A percentile compares a stretch with the other conserved stretches of the same genome.
Conservation (phyloP, 768 basidiomycete species). For the Tulasnella sp. region DNA sequence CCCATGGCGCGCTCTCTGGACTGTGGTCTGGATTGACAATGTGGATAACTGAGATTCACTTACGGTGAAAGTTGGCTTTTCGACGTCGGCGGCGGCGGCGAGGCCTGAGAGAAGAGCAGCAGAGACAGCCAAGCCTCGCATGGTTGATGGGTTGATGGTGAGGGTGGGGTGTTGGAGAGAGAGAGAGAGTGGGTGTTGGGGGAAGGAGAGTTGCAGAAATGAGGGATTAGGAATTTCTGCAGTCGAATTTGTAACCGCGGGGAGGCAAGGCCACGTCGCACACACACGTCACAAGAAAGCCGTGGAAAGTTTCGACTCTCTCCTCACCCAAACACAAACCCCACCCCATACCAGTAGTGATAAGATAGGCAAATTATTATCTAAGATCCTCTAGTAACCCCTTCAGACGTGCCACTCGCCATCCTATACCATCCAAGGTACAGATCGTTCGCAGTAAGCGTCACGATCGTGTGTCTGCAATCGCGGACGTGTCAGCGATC, state of each 20-base stretch:
- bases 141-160: constrained; percentile 23
- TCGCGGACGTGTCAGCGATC: neutral
- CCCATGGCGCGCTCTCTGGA: no score
- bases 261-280: neutral
- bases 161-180: constrained; percentile 29
- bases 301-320: neutral
- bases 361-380: neutral
- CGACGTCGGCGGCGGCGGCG: constrained; percentile 30
- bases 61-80: constrained; percentile 4
- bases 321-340: neutral
- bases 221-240: constrained; percentile 1
- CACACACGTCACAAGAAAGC: neutral
- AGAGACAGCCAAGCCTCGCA: constrained; percentile 85
- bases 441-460: constrained; percentile 62
- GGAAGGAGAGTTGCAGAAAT: constrained; percentile 33
- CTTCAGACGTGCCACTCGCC: neutral
- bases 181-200: constrained; percentile 27
- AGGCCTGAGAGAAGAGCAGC: constrained; percentile 55
- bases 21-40: neutral
- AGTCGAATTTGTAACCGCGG: neutral
- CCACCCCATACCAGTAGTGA: neutral
- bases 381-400: neutral
- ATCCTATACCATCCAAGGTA: constrained; percentile 12
- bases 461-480: constrained; percentile 54
- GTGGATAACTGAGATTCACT: neutral